Percentiles rank a stretch among this genome's conserved stretches.
Evolutionary conservation across 805 yeast species (phyloP).

Genomic region (Torulaspora gathmanii): DNA sequence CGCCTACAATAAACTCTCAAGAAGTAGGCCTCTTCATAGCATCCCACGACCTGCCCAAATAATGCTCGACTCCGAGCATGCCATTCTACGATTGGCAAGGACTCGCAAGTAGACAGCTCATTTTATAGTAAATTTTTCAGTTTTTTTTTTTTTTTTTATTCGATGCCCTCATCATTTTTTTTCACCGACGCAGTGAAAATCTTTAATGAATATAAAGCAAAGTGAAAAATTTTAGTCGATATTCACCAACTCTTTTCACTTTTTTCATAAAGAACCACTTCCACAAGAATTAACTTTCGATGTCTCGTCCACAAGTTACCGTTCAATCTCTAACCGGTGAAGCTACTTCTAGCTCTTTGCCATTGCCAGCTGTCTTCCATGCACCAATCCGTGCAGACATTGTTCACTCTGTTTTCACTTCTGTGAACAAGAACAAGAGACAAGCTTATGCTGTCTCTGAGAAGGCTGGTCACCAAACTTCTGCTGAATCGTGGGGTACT

Average conservation of each 20-base stretch:
- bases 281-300: constrained; percentile 34
- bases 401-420: constrained; percentile 97
- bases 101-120: no score
- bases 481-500: constrained; percentile 99
- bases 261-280: constrained; percentile 1
- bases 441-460: constrained; percentile 99
- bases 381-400: constrained; percentile 99
- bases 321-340: constrained; percentile 87
- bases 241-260: not conserved
- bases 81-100: constrained; percentile 4
- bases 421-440: constrained; percentile 99
- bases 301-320: constrained; percentile 93
- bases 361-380: constrained; percentile 97
- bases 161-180: constrained; percentile 3
- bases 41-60: constrained; percentile 1
- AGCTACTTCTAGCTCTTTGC: constrained; percentile 74
- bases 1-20: constrained; percentile 2
- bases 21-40: not conserved
- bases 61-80: constrained; percentile 9
- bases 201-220: constrained; percentile 7
- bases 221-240: constrained; percentile 9
- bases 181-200: constrained; percentile 14
- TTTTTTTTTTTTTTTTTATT: constrained; percentile 1
- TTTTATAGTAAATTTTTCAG: not conserved
- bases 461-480: constrained; percentile 99